A percentile compares a stretch with the other conserved stretches of the same genome.
Evolutionary conservation across 2,329 filamentous ascomycete species (phyloP).

Genomic region (Ilyonectria mors-panacis): DNA sequence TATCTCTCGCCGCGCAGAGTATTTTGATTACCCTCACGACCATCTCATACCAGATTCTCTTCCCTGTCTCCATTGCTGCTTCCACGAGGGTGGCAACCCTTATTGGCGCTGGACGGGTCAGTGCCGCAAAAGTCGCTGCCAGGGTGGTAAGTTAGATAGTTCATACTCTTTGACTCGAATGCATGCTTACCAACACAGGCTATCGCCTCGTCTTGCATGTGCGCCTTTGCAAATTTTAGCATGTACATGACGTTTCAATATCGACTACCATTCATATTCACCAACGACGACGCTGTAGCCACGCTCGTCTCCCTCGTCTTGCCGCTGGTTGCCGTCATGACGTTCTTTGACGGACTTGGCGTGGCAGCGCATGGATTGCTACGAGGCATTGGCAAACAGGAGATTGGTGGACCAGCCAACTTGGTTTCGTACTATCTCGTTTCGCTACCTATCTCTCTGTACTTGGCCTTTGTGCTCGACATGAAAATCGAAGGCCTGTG

Average conservation of each 20-base stretch:
- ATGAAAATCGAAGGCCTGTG: slow-evolving; percentile 89
- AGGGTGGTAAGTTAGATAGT: slow-evolving; percentile 73
- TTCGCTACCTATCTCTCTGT: slow-evolving; percentile 87
- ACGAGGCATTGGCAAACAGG: slow-evolving; percentile 87
- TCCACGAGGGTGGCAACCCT: slow-evolving; percentile 93
- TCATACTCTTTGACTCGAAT: slow-evolving; percentile 57
- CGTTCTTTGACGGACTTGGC: slow-evolving; percentile 87
- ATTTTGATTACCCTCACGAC: slow-evolving; percentile 84
- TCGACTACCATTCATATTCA: slow-evolving; percentile 83
- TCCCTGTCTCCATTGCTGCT: slow-evolving; percentile 89
- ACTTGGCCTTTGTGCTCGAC: slow-evolving; percentile 79
- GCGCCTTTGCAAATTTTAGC: not conserved
- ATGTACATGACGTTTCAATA: slow-evolving; percentile 53
- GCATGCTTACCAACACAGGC: slow-evolving; percentile 68
- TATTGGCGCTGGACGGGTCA: slow-evolving; percentile 87
- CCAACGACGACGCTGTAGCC: slow-evolving; percentile 78
- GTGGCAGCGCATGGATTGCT: slow-evolving; percentile 87
- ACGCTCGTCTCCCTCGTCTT: slow-evolving; percentile 78
- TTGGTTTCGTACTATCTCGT: slow-evolving; percentile 88
- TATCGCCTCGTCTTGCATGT: slow-evolving; percentile 65
- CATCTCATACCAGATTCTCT: slow-evolving; percentile 91
- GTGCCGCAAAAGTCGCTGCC: slow-evolving; percentile 83
- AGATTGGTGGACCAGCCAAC: slow-evolving; percentile 91
- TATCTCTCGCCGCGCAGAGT: slow-evolving; percentile 87
- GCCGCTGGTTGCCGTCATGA: slow-evolving; percentile 88